phyloP scores from a whole-genome alignment of 768 basidiomycete species.

The Rhodotorula graminis region DNA sequence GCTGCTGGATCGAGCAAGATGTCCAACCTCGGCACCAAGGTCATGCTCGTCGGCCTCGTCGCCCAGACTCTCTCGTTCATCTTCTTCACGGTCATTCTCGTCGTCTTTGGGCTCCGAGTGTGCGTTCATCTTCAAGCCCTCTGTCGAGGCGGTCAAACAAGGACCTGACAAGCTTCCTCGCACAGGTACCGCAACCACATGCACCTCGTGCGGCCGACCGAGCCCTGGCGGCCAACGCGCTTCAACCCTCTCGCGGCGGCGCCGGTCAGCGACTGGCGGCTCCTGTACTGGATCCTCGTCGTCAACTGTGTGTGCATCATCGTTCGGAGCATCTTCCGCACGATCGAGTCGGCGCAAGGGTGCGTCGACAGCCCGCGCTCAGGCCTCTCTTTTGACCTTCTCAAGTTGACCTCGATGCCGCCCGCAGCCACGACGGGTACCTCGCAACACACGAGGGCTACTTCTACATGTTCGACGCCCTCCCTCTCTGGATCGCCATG shows the following conservation, averaged over 20 bases:
- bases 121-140: neutral
- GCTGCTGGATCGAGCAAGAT: neutral
- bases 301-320: neutral
- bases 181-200: neutral
- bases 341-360: conserved; percentile 26
- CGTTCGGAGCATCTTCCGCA: conserved; percentile 29
- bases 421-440: neutral
- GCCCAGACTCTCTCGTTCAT: conserved; percentile 31
- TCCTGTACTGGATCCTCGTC: conserved; percentile 15
- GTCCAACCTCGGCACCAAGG: conserved; percentile 1
- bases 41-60: conserved; percentile 27
- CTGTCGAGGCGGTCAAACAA: too few species aligned
- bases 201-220: neutral
- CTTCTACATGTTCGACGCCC: conserved; percentile 35
- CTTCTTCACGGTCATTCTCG: conserved; percentile 25
- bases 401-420: neutral
- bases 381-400: too few species aligned
- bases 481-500: conserved; percentile 36
- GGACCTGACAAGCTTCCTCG: neutral
- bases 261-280: conserved; percentile 18
- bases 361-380: too few species aligned
- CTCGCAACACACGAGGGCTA: neutral
- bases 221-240: neutral
- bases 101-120: conserved; percentile 17
- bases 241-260: conserved; percentile 2